These are phyloP conservation scores for Gossypium schwendimanii DNA, from an alignment of 441 rosid species.

Conservation along the genomic window DNA sequence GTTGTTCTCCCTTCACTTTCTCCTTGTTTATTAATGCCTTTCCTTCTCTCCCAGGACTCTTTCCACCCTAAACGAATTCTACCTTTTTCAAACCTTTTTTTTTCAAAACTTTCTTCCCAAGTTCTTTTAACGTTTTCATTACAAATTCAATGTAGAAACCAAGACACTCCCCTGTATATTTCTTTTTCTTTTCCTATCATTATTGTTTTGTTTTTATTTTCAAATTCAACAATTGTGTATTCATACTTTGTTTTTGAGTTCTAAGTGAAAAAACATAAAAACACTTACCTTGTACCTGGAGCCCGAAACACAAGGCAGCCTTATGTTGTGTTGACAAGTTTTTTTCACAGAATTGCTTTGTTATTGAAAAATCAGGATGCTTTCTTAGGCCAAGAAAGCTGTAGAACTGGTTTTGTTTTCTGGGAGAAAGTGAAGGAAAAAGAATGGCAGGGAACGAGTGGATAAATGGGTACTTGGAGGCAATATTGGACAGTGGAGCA, in stretches of 20 bases:
- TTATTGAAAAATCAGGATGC: not conserved
- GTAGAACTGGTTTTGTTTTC: not conserved
- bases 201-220: not conserved
- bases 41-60: not conserved
- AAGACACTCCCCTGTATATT: not conserved
- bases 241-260: not conserved
- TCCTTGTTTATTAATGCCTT: not conserved
- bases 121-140: not conserved
- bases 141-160: not conserved
- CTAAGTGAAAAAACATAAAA: not conserved
- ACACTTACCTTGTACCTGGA: not conserved
- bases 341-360: too few relatives aligned
- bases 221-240: not conserved
- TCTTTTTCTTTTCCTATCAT: not conserved
- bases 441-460: constrained; percentile 92
- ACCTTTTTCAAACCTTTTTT: constrained; percentile 4
- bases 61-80: constrained; percentile 4
- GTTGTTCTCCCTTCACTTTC: not conserved
- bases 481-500: constrained; percentile 72
- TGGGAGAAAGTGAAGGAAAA: not conserved
- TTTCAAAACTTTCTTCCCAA: too few relatives aligned
- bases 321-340: too few relatives aligned
- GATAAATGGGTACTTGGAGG: constrained; percentile 94
- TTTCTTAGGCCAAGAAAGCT: constrained; percentile 3
- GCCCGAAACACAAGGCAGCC: not conserved